Evolutionary conservation across 768 basidiomycete species (phyloP), one percentile per base, ranked within the genome.

Genomic region (Botryobasidium botryosum): DNA sequence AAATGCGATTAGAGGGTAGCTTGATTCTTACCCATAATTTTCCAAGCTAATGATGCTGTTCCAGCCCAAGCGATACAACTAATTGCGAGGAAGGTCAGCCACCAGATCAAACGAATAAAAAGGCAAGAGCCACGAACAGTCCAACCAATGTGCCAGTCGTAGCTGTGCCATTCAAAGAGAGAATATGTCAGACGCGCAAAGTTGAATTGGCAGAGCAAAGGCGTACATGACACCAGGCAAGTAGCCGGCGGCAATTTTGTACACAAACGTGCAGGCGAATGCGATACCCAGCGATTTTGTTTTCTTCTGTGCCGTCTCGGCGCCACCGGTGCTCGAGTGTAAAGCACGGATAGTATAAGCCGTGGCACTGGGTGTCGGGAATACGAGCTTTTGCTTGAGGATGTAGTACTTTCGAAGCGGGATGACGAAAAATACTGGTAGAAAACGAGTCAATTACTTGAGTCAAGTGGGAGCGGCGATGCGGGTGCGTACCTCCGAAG

Each of bases 91-190:
- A 39, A 23, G 37, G 12, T 39, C 12, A 44, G 7, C 10, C 13
- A 20, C 13, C 18, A 42, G 7, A 7, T 42, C 13, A 7, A 42
- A 20, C 27, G n/a, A 42, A 28, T 10, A 8, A 23, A 7, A 6
- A 44, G 13, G 33, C 18, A 7, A 35, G 27, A 23, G 13, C 7
- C 27, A 36, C 40, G 8, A n/a, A n/a, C n/a, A n/a, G 70, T 69
- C 69, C 73, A 76, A 45, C 72, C 74, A 42, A 74, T 65, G 51
- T 77, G 75, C 74, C 73, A 77, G 53, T 77, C 75, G n/a, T n/a
- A n/a, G n/a, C 15, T 35, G 24, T 40, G 26, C 20, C 40, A n/a
- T 18, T 28, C 18, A 10, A n/a, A 32, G 24, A 21, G 5, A 2
- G 15, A 35, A 41, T 4, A n/a, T 6, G 24, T 27, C 31, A 62